Evolutionary conservation across 345 rosid species (phyloP).

Genomic region (Pelargonium nanum): DNA sequence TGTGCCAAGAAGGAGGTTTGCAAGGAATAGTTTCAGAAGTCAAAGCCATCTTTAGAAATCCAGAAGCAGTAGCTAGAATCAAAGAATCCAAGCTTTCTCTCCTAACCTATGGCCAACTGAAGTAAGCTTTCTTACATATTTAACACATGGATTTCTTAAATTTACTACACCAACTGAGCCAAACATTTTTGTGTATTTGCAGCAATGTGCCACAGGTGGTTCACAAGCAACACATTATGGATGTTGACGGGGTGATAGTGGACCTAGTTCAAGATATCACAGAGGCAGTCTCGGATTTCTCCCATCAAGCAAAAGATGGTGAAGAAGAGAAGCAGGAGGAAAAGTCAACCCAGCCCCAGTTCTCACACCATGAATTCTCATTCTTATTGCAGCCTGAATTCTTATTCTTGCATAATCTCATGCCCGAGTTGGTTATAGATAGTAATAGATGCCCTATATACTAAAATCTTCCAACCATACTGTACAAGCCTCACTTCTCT

Average conservation of each 20-base stretch:
- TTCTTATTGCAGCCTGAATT: constrained; percentile 48
- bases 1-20: constrained; percentile 57
- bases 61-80: constrained; percentile 53
- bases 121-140: constrained; percentile 21
- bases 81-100: constrained; percentile 72
- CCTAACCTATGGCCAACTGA: constrained; percentile 74
- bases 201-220: constrained; percentile 81
- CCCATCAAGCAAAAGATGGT: constrained; percentile 22
- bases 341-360: constrained; percentile 27
- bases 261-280: constrained; percentile 72
- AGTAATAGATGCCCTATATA: not conserved
- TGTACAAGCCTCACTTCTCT: not conserved
- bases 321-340: constrained; percentile 16
- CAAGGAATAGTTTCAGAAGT: constrained; percentile 84
- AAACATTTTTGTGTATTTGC: constrained; percentile 1
- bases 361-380: constrained; percentile 58
- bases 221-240: constrained; percentile 76
- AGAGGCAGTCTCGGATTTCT: constrained; percentile 40
- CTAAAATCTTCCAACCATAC: not conserved
- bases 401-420: constrained; percentile 19
- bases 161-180: not conserved
- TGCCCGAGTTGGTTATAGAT: constrained; percentile 48
- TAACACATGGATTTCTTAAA: not conserved
- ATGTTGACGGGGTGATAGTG: constrained; percentile 75
- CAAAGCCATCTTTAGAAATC: constrained; percentile 67